Conservation (phyloP, 257 asterid genomes). For the Parsonsia alboflavescens region DNA sequence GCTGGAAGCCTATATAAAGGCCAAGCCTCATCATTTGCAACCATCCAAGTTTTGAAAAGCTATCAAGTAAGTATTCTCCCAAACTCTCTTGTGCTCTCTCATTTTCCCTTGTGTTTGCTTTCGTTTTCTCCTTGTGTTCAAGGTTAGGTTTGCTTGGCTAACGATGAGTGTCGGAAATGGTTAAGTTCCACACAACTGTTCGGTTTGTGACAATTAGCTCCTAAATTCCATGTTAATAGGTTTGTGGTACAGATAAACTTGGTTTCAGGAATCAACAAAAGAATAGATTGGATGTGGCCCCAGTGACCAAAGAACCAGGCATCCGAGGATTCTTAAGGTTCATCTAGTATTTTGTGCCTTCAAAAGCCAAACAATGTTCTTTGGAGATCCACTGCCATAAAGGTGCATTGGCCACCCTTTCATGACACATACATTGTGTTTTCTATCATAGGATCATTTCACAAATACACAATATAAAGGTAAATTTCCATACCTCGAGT, state of each 20-base stretch:
- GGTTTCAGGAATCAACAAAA: not conserved
- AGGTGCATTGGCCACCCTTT: not conserved
- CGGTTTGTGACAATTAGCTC: not conserved
- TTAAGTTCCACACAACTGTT: no score
- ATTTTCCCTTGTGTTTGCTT: no score
- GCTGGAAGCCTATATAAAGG: no score
- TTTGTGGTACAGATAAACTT: not conserved
- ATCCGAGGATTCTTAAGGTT: not conserved
- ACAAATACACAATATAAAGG: not conserved
- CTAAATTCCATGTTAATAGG: not conserved
- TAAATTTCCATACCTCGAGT: constrained; percentile 2
- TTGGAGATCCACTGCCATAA: not conserved
- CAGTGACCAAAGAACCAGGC: not conserved
- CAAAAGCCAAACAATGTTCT: not conserved
- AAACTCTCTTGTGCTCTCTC: no score
- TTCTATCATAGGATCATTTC: not conserved
- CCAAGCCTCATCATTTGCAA: no score
- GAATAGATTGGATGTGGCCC: not conserved
- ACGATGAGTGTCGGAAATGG: no score
- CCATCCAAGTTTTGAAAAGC: no score
- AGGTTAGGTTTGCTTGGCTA: no score
- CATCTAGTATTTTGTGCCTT: no score
- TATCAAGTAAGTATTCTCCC: no score
- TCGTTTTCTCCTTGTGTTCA: no score
- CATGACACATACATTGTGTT: not conserved